Evolutionary conservation across 306 rosid genomes (phyloP).

Genomic region (Aeschynomene evenia): DNA sequence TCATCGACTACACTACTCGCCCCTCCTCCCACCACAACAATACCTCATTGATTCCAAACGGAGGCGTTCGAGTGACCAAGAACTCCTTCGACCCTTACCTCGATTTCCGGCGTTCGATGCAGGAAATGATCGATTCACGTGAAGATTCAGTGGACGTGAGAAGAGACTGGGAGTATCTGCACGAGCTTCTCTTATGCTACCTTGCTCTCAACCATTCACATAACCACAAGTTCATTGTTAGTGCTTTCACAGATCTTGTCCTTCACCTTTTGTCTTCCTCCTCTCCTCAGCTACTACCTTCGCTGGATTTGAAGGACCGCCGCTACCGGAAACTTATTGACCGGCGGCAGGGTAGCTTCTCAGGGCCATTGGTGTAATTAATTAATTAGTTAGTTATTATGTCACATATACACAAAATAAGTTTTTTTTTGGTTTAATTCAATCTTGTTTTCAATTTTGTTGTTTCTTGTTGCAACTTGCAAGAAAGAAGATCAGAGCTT

Average conservation of each 20-base stretch:
- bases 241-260: constrained; percentile 78
- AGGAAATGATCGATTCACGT: constrained; percentile 75
- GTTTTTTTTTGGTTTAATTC: too few relatives aligned
- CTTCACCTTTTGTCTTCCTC: constrained; percentile 44
- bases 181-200: constrained; percentile 72
- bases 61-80: constrained; percentile 57
- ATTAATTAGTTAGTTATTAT: too few relatives aligned
- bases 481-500: not conserved
- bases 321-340: constrained; percentile 4
- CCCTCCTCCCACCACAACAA: not conserved
- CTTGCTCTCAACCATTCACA: constrained; percentile 69
- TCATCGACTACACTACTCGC: constrained; percentile 43
- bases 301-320: not conserved
- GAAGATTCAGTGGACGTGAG: constrained; percentile 40
- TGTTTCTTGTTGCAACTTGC: too few relatives aligned
- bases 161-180: constrained; percentile 65
- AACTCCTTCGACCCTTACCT: constrained; percentile 64
- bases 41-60: constrained; percentile 3
- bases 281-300: not conserved
- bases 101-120: constrained; percentile 79
- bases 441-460: not conserved
- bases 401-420: not conserved
- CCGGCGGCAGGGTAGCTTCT: constrained; percentile 33
- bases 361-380: constrained; percentile 14
- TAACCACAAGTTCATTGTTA: constrained; percentile 66